Evolutionary conservation across 73 alveolate genomes (phyloP), one percentile per base, ranked within the genome.

Genomic region (Paramecium caudatum): DNA sequence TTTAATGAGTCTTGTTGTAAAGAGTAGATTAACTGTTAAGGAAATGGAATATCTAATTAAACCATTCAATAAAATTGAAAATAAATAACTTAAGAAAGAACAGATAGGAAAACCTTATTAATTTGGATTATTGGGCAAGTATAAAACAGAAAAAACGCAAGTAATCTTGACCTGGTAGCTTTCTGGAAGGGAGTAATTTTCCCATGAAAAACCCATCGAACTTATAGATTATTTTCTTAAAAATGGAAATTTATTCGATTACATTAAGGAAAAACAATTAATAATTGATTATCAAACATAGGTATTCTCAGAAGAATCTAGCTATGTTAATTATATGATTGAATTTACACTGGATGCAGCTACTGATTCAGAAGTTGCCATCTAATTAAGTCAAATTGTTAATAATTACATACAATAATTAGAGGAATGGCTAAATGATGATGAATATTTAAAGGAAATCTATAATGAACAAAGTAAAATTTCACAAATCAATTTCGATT

Each of bases 21-120:
- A 74, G 46, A 74, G 88, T 7, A 74, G 46, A 12, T 8, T 74
- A 3, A 10, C n/a, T 39, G n/a, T 74, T 5, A 5, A 37, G 21
- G 62, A 36, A 4, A 74, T 74, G 88, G 88, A 74, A 17, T 27
- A 25, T 41, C 16, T 74, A 74, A 74, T 74, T 41, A 74, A 65
- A 32, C 49, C 88, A 39, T 74, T 74, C 32, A 74, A n/a, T 19
- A 16, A 48, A 9, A 48, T 48, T 48, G 32, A 5, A 16, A 48
- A 48, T 48, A 48, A 48, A 30, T 12, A 48, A 12, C 15, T 48
- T 9, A 48, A n/a, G 5, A 8, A 5, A 48, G 15, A 48, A n/a
- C 30, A n/a, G n/a, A n/a, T n/a, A 16, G 88, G 88, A 41, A 21
- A 21, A 17, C 88, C 88, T 16, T 74, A 17, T 45, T 36, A 74